Percentiles rank a stretch among this genome's conserved stretches.
Evolutionary conservation across 78 protist genomes (phyloP).

Genomic region (Speleostelium caveatum): DNA sequence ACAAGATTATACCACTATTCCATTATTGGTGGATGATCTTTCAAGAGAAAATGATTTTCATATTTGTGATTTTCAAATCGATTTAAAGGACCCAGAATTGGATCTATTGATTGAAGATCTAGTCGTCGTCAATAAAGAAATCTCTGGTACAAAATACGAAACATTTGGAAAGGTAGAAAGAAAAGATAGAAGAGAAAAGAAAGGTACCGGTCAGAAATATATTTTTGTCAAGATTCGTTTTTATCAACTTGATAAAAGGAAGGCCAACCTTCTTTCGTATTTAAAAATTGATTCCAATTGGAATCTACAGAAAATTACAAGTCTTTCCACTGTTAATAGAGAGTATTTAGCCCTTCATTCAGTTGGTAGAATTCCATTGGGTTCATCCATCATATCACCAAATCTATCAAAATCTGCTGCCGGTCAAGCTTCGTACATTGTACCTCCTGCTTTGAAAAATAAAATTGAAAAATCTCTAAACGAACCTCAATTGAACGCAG

Average conservation of each 20-base stretch:
- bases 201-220: too few species aligned
- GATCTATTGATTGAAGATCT: slow-evolving; percentile 41
- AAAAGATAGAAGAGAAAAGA: slow-evolving; percentile 11
- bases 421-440: not conserved
- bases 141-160: slow-evolving; percentile 1
- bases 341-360: slow-evolving; percentile 61
- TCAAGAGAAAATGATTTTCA: slow-evolving; percentile 29
- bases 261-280: too few species aligned
- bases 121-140: not conserved
- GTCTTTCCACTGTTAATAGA: slow-evolving; percentile 40
- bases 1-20: not conserved
- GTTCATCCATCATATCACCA: slow-evolving; percentile 26
- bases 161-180: slow-evolving; percentile 61
- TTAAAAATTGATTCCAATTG: slow-evolving; percentile 1
- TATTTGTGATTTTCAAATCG: not conserved
- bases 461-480: not conserved
- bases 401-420: not conserved
- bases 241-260: not conserved
- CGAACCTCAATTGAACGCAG: slow-evolving; percentile 49
- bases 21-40: not conserved
- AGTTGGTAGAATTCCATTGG: slow-evolving; percentile 55
- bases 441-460: not conserved
- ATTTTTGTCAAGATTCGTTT: not conserved
- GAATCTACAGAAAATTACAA: slow-evolving; percentile 43
- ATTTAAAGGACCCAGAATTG: too few species aligned